A percentile compares a stretch with the other conserved stretches of the same genome.
phyloP scores from a whole-genome alignment of 495 filamentous ascomycete genomes.

The Ascodesmis nigricans region DNA sequence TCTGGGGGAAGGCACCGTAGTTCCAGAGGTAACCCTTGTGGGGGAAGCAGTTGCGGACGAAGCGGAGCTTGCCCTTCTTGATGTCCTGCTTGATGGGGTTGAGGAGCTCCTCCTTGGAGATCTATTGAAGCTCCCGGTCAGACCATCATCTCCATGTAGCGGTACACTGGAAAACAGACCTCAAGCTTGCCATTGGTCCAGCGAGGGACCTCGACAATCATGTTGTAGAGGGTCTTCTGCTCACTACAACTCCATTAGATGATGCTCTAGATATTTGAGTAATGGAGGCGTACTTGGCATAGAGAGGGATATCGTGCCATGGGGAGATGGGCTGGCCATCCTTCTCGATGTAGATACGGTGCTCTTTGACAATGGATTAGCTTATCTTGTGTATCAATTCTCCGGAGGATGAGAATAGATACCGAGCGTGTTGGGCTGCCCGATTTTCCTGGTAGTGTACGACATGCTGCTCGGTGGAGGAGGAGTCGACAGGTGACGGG shows the following conservation, averaged over 20 bases:
- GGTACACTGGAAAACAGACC: constrained; percentile 31
- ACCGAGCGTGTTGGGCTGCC: constrained; percentile 58
- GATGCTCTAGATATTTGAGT: background rate
- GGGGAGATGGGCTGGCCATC: constrained; percentile 83
- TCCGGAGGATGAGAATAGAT: too few species aligned
- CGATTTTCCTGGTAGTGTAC: constrained; percentile 66
- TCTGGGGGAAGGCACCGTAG: constrained; percentile 99
- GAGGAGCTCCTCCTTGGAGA: constrained; percentile 89
- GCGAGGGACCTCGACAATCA: constrained; percentile 96
- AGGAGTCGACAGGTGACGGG: constrained; percentile 18
- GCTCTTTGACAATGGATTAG: constrained; percentile 41
- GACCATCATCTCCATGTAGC: background rate
- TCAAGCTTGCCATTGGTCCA: constrained; percentile 99
- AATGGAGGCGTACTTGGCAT: constrained; percentile 47
- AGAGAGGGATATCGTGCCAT: constrained; percentile 97
- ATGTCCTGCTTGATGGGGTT: constrained; percentile 91
- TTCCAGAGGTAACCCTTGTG: constrained; percentile 99
- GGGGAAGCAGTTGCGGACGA: constrained; percentile 98
- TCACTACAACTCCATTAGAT: constrained; percentile 7
- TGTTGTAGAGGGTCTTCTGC: constrained; percentile 87
- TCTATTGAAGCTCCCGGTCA: constrained; percentile 27
- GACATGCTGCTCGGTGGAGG: constrained; percentile 14
- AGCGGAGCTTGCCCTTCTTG: constrained; percentile 87
- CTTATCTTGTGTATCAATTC: too few species aligned
- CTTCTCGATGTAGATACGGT: constrained; percentile 93